Percentiles rank a stretch among this genome's conserved stretches.
phyloP scores from a whole-genome alignment of 2,329 filamentous ascomycete species.

The Madurella fahalii region DNA sequence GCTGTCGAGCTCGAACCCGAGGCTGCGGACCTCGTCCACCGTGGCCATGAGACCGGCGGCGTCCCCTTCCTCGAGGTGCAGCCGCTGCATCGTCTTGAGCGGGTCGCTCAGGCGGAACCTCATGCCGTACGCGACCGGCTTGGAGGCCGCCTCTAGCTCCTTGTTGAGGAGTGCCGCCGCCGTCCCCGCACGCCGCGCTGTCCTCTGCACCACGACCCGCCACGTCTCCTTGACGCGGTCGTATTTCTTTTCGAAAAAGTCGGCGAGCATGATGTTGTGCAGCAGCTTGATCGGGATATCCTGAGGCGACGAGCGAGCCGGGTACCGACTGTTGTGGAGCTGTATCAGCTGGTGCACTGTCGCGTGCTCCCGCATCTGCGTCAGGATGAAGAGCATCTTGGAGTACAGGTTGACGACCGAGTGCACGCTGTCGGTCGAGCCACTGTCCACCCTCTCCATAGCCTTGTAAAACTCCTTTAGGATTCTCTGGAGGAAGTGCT shows the following conservation, averaged over 20 bases:
- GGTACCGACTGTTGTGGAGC: constrained; percentile 49
- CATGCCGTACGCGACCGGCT: constrained; percentile 40
- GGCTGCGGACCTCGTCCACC: constrained; percentile 41
- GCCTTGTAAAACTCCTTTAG: constrained; percentile 35
- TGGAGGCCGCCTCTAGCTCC: background rate
- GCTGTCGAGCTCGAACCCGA: constrained; percentile 71
- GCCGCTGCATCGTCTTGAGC: constrained; percentile 46
- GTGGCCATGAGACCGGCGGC: constrained; percentile 47
- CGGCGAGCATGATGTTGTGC: constrained; percentile 63
- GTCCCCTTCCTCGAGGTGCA: constrained; percentile 40
- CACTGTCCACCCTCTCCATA: constrained; percentile 22
- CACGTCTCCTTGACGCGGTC: constrained; percentile 63
- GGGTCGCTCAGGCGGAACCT: constrained; percentile 52
- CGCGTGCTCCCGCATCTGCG: constrained; percentile 36
- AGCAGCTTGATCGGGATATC: constrained; percentile 56
- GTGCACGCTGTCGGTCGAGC: constrained; percentile 9
- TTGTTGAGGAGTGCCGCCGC: background rate
- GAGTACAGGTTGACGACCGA: constrained; percentile 35
- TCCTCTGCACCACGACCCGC: constrained; percentile 55
- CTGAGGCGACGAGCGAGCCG: constrained; percentile 35
- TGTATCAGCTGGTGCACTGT: constrained; percentile 43
- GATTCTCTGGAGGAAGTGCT: constrained; percentile 32
- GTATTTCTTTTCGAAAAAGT: constrained; percentile 54
- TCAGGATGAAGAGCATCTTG: constrained; percentile 39
- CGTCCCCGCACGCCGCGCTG: constrained; percentile 37